Evolutionary conservation across 768 basidiomycete genomes (phyloP).

Genomic region (Lyophyllum decastes): DNA sequence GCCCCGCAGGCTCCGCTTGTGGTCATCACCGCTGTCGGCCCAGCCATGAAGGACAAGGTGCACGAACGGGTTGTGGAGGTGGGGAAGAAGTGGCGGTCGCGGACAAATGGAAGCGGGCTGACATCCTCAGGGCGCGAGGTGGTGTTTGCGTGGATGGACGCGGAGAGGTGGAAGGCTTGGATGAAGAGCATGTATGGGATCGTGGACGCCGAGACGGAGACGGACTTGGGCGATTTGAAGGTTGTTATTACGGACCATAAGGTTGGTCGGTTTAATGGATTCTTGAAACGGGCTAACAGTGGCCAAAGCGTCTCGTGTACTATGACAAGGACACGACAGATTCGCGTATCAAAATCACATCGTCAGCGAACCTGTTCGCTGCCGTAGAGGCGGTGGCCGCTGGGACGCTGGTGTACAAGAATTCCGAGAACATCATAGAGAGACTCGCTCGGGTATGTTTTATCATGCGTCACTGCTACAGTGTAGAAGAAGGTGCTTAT

Average conservation of each 20-base stretch:
- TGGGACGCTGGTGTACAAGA: conserved; percentile 48
- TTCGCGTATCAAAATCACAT: conserved; percentile 55
- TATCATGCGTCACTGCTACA: neutral
- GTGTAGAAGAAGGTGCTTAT: neutral
- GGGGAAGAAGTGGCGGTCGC: conserved; percentile 59
- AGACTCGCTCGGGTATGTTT: conserved; percentile 59
- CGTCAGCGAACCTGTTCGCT: conserved; percentile 54
- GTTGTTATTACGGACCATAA: conserved; percentile 83
- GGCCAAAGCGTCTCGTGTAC: conserved; percentile 65
- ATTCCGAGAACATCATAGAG: conserved; percentile 75
- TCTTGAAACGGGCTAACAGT: neutral
- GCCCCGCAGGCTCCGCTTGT: conserved; percentile 75
- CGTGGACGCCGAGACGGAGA: conserved; percentile 23
- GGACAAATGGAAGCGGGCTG: conserved; percentile 40
- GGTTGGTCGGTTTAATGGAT: conserved; percentile 41
- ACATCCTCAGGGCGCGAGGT: conserved; percentile 48
- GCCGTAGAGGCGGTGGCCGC: conserved; percentile 67
- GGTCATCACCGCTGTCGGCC: conserved; percentile 62
- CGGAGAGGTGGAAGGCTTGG: conserved; percentile 82
- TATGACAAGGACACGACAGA: conserved; percentile 68
- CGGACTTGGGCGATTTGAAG: conserved; percentile 37
- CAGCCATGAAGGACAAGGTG: conserved; percentile 38
- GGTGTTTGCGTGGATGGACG: conserved; percentile 91
- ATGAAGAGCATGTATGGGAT: conserved; percentile 91
- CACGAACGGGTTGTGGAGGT: conserved; percentile 50